These are phyloP conservation scores for Ceriops decandra DNA, from an alignment of 345 rosid species.

Conservation along the genomic window DNA sequence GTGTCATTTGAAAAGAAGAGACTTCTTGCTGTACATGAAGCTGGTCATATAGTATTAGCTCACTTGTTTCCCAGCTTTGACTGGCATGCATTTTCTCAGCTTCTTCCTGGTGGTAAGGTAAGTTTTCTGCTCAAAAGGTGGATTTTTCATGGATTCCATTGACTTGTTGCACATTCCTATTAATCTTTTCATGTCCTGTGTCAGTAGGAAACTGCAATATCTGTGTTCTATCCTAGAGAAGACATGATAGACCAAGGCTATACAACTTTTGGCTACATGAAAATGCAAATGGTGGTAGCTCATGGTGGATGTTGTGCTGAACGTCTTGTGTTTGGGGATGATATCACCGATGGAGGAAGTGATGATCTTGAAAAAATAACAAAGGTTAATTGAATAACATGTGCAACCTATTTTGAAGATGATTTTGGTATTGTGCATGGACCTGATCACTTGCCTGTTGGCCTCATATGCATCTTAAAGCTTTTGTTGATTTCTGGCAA, in stretches of 20 bases:
- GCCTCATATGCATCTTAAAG: neutral
- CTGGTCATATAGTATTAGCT: slow-evolving; percentile 87
- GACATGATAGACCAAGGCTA: slow-evolving; percentile 95
- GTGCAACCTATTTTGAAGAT: neutral
- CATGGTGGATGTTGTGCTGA: slow-evolving; percentile 98
- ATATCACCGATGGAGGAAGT: slow-evolving; percentile 88
- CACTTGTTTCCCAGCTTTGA: slow-evolving; percentile 95
- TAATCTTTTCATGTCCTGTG: slow-evolving; percentile 1
- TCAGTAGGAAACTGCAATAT: slow-evolving; percentile 85
- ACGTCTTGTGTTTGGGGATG: slow-evolving; percentile 71
- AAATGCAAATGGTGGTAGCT: slow-evolving; percentile 99
- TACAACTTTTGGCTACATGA: slow-evolving; percentile 96
- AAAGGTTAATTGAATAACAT: slow-evolving; percentile 41
- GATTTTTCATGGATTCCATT: neutral
- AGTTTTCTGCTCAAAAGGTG: slow-evolving; percentile 6
- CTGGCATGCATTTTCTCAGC: slow-evolving; percentile 99
- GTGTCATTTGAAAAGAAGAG: slow-evolving; percentile 83
- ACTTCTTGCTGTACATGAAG: slow-evolving; percentile 92
- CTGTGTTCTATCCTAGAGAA: slow-evolving; percentile 93
- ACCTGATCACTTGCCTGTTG: neutral
- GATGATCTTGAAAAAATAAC: slow-evolving; percentile 93
- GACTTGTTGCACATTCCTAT: neutral
- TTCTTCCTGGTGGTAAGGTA: slow-evolving; percentile 97
- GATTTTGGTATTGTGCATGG: neutral
- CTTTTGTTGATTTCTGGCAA: neutral